Base-by-base conservation (phyloP, 1,139 yeast genomes). In the Geotrichum fermentans region DNA sequence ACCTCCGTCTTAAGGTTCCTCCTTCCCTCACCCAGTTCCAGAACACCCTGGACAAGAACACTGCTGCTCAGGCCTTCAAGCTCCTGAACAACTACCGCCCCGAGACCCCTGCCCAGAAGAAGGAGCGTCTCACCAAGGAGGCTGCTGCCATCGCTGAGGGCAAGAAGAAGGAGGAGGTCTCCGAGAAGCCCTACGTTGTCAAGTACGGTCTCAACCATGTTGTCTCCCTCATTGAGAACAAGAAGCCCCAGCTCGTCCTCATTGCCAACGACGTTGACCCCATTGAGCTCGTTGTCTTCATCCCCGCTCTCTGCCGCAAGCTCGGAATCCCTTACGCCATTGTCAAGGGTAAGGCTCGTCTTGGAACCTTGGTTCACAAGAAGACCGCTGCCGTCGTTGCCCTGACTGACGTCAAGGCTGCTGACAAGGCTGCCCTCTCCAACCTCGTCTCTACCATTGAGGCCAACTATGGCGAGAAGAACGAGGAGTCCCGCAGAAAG, bases 211-310 rank as follows among this genome's bases (percentile, higher is more conserved):
- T 90, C 70, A 90, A 90, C 89, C 97, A 90, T 76, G 96, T 90
- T 77, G 96, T 89, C 64, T 82, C 96, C 58, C 81, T 90, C 63
- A 76, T 90, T 68, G 97, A 90, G 82, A 89, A 89, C 94, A 90
- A 90, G 83, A 90, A 90, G 81, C 95, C 96, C 65, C 86, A 88
- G 75, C 82, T 90, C 67, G 97, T 90, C 61, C 81, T 90, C 73
- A 90, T 90, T 70, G 97, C 97, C 72, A 84, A 90, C 79, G 97
- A 90, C 67, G 97, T 90, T 69, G 97, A 90, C 80, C 97, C 97
- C 73, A 87, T 90, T 70, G 97, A 90, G 78, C 80, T 90, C 72
- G 97, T 90, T 64, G 78, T 90, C 64, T 90, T 86, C 83, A 79
- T 90, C 65, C 97, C 97, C 71, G 97, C 97, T 74, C 82, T 90